Conservation (phyloP, 139 green algal genomes). For the Picocystis salinarum region DNA sequence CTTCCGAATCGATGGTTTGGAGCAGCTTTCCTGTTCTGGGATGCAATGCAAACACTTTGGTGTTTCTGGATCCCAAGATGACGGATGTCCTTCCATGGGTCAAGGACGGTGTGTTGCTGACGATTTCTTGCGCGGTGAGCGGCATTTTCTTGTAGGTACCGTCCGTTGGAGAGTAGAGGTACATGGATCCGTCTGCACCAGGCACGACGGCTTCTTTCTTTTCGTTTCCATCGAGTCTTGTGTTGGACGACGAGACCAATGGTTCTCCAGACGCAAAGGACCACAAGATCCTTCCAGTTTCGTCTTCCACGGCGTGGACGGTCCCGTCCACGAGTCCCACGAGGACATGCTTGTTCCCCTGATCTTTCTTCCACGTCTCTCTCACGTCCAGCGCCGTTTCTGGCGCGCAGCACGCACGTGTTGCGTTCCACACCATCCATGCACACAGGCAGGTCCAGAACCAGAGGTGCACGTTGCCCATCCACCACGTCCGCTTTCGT, state of each 20-base stretch:
- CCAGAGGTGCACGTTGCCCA: too few species aligned
- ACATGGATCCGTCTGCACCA: slow-evolving; percentile 67
- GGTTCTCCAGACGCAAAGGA: slow-evolving; percentile 53
- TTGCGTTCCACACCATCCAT: too few species aligned
- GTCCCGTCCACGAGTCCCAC: slow-evolving; percentile 59
- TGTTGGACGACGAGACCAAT: slow-evolving; percentile 27
- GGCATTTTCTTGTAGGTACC: slow-evolving; percentile 37
- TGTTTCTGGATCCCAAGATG: slow-evolving; percentile 48
- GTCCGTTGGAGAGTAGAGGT: slow-evolving; percentile 28
- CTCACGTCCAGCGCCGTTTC: too few species aligned
- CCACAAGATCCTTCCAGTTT: slow-evolving; percentile 48
- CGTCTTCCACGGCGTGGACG: slow-evolving; percentile 42
- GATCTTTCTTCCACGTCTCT: too few species aligned
- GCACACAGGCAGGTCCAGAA: too few species aligned
- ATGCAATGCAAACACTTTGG: slow-evolving; percentile 60
- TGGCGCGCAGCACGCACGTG: too few species aligned
- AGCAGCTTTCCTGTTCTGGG: slow-evolving; percentile 30
- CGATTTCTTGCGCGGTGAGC: slow-evolving; percentile 61
- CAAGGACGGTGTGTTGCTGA: slow-evolving; percentile 50
- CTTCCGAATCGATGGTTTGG: not conserved
- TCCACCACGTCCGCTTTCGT: too few species aligned
- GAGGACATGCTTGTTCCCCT: slow-evolving; percentile 25
- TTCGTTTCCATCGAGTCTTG: not conserved
- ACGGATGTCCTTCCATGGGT: slow-evolving; percentile 60
- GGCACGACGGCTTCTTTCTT: slow-evolving; percentile 44